phyloP scores from a whole-genome alignment of 192 early-diverging fungal species.

The Backusella westeae region DNA sequence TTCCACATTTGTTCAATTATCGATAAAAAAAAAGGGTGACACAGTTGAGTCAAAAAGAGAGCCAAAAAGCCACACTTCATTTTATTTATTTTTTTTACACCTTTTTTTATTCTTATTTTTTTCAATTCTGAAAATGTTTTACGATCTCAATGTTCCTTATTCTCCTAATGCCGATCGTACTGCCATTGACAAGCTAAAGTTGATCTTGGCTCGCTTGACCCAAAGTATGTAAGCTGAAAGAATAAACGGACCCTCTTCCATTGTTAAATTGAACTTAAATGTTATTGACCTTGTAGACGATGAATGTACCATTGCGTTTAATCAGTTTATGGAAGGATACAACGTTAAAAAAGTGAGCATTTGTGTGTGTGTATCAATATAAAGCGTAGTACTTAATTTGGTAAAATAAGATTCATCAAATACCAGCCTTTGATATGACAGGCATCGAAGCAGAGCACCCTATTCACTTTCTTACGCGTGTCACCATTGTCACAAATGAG shows the following conservation, averaged over 20 bases:
- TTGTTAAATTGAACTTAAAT: not conserved
- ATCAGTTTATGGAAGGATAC: not conserved
- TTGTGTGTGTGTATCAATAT: not conserved
- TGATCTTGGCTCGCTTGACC: not conserved
- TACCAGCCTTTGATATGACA: not conserved
- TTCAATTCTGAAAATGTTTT: not conserved
- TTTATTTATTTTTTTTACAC: not conserved
- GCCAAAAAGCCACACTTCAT: not conserved
- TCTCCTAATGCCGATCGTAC: not conserved
- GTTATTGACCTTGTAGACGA: not conserved
- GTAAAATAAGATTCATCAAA: not conserved
- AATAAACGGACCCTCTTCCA: not conserved
- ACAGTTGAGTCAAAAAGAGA: not conserved
- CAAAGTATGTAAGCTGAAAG: not conserved
- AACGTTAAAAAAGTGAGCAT: not conserved
- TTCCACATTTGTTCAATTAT: not conserved
- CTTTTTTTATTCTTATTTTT: not conserved
- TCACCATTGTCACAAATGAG: not conserved
- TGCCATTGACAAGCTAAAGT: constrained; percentile 1
- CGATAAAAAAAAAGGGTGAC: not conserved
- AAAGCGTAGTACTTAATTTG: not conserved
- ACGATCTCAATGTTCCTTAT: constrained; percentile 7
- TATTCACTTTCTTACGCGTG: not conserved
- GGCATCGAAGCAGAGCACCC: not conserved
- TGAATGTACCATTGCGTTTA: constrained; percentile 7